Evolutionary conservation across 129 eudicot genomes (phyloP).

Genomic region (Cynara cardunculus): DNA sequence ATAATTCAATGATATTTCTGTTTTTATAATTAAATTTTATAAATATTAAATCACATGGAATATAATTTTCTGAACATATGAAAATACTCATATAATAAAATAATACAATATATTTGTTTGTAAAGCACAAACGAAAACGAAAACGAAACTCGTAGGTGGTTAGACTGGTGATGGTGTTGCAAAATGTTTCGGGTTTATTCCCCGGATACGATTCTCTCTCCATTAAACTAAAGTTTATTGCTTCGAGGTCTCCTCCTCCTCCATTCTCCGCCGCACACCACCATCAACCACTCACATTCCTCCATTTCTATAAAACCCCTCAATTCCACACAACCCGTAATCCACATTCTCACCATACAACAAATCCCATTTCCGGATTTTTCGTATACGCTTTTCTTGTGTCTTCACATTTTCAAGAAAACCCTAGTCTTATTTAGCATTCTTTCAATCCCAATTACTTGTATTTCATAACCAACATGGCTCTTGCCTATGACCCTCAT

Average conservation of each 20-base stretch:
- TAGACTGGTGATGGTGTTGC: background rate
- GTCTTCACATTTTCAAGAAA: conserved; percentile 15
- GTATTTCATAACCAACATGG: background rate
- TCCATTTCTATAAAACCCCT: conserved; percentile 10
- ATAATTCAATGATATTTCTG: too few relatives aligned
- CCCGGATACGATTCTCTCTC: conserved; percentile 18
- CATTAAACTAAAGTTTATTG: background rate
- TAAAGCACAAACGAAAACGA: background rate
- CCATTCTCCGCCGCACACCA: conserved; percentile 20
- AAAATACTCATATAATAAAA: too few relatives aligned
- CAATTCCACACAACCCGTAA: background rate
- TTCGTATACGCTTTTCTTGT: background rate
- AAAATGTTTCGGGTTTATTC: conserved; percentile 4
- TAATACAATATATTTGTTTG: too few relatives aligned
- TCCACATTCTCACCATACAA: background rate
- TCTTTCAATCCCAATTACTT: background rate
- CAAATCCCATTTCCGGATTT: background rate
- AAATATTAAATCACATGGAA: too few relatives aligned
- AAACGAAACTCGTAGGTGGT: background rate
- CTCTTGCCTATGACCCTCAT: conserved; percentile 21
- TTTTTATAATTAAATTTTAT: too few relatives aligned
- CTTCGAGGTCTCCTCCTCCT: conserved; percentile 15
- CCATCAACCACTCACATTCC: background rate
- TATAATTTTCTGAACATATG: too few relatives aligned
- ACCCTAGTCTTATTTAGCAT: conserved; percentile 2